Evolutionary conservation across 2,329 filamentous ascomycete genomes (phyloP).

Genomic region (Atkinsonella hypoxylon): DNA sequence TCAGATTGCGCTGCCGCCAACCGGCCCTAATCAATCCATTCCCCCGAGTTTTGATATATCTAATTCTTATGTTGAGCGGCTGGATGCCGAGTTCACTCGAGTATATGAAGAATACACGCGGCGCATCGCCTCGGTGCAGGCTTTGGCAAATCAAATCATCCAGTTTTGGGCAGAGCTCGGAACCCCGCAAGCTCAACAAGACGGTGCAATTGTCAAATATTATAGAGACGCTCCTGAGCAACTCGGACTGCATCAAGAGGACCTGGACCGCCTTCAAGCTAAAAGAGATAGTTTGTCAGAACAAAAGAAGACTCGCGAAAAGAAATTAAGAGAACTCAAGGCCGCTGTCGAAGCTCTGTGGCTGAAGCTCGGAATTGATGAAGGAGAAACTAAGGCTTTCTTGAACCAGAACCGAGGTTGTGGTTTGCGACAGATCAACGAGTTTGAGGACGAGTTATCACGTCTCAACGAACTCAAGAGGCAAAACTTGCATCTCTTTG

Average conservation of each 20-base stretch:
- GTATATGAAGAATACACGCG: conserved; percentile 95
- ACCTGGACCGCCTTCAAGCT: conserved; percentile 57
- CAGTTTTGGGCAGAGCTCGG: conserved; percentile 93
- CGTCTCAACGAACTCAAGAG: conserved; percentile 85
- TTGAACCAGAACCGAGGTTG: conserved; percentile 80
- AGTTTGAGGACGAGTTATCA: conserved; percentile 83
- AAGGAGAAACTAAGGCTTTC: conserved; percentile 74
- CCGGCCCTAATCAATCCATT: conserved; percentile 61
- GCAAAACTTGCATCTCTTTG: conserved; percentile 89
- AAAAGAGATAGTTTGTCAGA: conserved; percentile 75
- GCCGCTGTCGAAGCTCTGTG: conserved; percentile 73
- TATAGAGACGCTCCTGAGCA: conserved; percentile 89
- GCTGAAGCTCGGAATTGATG: conserved; percentile 76
- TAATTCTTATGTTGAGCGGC: conserved; percentile 68
- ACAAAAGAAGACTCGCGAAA: conserved; percentile 80
- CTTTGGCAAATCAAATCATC: conserved; percentile 73
- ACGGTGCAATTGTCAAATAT: conserved; percentile 73
- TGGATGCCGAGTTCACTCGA: conserved; percentile 84
- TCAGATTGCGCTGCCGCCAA: conserved; percentile 73
- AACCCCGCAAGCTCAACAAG: conserved; percentile 85
- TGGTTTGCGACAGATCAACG: conserved; percentile 83
- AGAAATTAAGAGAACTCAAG: conserved; percentile 62
- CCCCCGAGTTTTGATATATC: conserved; percentile 88
- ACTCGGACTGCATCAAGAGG: conserved; percentile 80
- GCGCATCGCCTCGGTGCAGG: conserved; percentile 63